phyloP scores from a whole-genome alignment of 2,329 filamentous ascomycete species.

The Phaeosphaeria sp. region DNA sequence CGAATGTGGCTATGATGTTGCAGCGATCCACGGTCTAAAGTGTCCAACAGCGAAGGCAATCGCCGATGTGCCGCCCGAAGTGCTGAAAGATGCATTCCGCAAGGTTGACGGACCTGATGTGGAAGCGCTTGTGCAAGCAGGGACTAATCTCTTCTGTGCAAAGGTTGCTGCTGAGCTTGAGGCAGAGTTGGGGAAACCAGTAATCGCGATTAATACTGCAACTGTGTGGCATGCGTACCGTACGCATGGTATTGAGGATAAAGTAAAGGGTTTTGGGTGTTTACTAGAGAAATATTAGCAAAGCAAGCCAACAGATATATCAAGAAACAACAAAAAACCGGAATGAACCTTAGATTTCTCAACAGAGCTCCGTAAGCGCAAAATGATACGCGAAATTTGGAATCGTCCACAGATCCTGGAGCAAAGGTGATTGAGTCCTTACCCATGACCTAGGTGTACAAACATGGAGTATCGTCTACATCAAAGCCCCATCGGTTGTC shows the following conservation, averaged over 20 bases:
- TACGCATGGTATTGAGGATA: constrained; percentile 22
- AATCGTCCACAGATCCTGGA: too few relatives aligned
- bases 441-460: too few relatives aligned
- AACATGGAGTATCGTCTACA: too few relatives aligned
- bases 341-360: too few relatives aligned
- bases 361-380: too few relatives aligned
- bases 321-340: too few relatives aligned
- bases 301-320: not conserved
- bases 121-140: constrained; percentile 23
- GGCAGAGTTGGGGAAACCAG: constrained; percentile 23
- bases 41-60: constrained; percentile 25
- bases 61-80: constrained; percentile 17
- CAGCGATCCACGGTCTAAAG: constrained; percentile 35
- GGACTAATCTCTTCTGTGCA: constrained; percentile 25
- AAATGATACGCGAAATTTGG: too few relatives aligned
- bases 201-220: constrained; percentile 27
- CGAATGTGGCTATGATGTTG: constrained; percentile 37
- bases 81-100: constrained; percentile 17
- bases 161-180: constrained; percentile 25
- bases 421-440: too few relatives aligned
- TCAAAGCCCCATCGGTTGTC: too few relatives aligned
- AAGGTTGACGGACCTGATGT: constrained; percentile 21
- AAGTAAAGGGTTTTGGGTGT: constrained; percentile 19
- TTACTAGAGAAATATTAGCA: constrained; percentile 19
- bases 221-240: constrained; percentile 25